Base-by-base conservation (phyloP, 805 yeast genomes). In the Myxozyma geophila region DNA sequence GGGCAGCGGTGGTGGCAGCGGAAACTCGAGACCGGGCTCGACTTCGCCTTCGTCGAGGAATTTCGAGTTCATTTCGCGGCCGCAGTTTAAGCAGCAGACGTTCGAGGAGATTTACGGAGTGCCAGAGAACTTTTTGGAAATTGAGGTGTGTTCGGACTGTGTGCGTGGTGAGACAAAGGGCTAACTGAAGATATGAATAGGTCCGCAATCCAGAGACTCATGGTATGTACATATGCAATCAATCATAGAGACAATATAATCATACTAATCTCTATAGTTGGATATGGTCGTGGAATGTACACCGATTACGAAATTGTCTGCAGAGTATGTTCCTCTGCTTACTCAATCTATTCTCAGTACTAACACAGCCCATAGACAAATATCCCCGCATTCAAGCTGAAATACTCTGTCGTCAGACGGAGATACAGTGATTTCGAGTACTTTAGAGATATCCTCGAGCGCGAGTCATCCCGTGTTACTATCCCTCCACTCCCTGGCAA, bases 401-500 rank as follows among this genome's bases (percentile, higher is more conserved):
- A 86, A 57, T 75, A 75, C 47, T 85, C 91, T 37, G 77, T 81
- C 39, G 96, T 92, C 7, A 84, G 98, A 65, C 82, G 99, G 70
- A 78, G 98, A 54, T 93, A 91, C 78, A 85, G 92, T 50, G 98
- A 95, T 72, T 93, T 93, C 75, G 98, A 89, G 65, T 81, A 84
- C 28, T 90, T 93, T 73, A 82, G 90, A 66, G 87, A 84, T 62
- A 82, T 89, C 41, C 77, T 93, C 49, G 90, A 89, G 69, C 82
- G 83, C 59, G 98, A 93, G 73, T 80, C 89, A 44, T 82, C 90
- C 2, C 80, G 90, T 53, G 97, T 95, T 17, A 82, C 89, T 41
- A 86, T 95, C 36, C 98, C 98, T 1, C 83, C 85, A 51, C 80
- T 93, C 53, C 99, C 99, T 0, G 97, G 96, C n/a, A 95, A 93